Conservation (phyloP, 345 rosid species). For the Syzygium grande region DNA sequence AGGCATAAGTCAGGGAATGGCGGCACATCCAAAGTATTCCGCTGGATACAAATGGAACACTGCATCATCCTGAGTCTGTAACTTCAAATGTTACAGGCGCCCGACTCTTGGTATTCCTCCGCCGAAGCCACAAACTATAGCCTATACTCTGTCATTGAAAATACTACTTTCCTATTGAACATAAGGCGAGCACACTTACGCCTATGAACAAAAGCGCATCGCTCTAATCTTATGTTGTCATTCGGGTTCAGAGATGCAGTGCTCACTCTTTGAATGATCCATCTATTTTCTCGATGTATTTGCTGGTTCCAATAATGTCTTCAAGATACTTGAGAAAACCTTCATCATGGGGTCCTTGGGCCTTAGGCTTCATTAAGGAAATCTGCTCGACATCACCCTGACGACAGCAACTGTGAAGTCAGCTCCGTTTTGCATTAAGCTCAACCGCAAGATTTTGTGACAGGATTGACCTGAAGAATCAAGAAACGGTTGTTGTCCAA, state of each 20-base stretch:
- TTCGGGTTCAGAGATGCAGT: not conserved
- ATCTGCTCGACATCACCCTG: constrained; percentile 99
- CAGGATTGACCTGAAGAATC: constrained; percentile 74
- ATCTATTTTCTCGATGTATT: constrained; percentile 88
- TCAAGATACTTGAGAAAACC: constrained; percentile 96
- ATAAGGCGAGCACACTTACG: not conserved
- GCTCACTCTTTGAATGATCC: constrained; percentile 77
- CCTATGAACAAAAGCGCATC: not conserved
- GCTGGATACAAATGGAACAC: not conserved
- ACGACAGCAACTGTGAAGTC: constrained; percentile 7
- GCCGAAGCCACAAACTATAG: not conserved
- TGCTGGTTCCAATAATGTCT: constrained; percentile 91
- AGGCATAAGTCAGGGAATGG: not conserved
- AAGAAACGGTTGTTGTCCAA: constrained; percentile 97
- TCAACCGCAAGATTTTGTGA: not conserved
- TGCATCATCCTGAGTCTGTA: not conserved
- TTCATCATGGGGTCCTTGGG: constrained; percentile 97
- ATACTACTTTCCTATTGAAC: not conserved
- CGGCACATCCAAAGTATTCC: not conserved
- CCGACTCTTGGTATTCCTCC: not conserved
- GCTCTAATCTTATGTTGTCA: not conserved
- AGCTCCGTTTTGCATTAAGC: not conserved
- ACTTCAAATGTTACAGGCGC: not conserved
- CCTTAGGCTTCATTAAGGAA: constrained; percentile 96
- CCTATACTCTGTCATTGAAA: not conserved